Conservation (phyloP, 1,284 basidiomycete species). For the Boletus semigastroideus region DNA sequence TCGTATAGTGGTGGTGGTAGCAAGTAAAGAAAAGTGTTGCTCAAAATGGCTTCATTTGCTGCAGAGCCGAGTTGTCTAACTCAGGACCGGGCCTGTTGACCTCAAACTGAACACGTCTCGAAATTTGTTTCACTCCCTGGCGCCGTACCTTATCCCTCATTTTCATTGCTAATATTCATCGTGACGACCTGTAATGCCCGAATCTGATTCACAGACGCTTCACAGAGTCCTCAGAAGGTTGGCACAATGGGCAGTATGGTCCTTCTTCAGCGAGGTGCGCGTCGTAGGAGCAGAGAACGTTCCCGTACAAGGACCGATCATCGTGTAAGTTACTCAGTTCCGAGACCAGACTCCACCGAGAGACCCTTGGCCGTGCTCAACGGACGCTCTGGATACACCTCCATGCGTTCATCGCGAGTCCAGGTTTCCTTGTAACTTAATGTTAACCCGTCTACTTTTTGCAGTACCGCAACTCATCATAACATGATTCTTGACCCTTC, state of each 20-base stretch:
- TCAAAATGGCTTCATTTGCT: constrained; percentile 9
- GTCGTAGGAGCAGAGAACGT: constrained; percentile 86
- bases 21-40: neutral
- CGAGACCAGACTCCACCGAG: neutral
- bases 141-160: constrained; percentile 9
- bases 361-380: constrained; percentile 2
- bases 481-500: constrained; percentile 92
- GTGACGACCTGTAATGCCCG: constrained; percentile 14
- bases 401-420: constrained; percentile 1
- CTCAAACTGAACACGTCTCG: neutral
- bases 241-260: constrained; percentile 71
- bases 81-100: too few relatives aligned
- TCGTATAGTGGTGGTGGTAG: neutral
- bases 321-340: constrained; percentile 64
- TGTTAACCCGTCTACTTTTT: constrained; percentile 16
- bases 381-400: neutral
- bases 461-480: constrained; percentile 82
- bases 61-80: neutral
- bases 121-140: neutral
- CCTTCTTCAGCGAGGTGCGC: constrained; percentile 85
- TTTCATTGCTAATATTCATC: constrained; percentile 6
- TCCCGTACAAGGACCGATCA: constrained; percentile 79
- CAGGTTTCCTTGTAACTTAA: neutral
- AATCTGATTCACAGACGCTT: constrained; percentile 42
- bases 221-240: constrained; percentile 68